Base-by-base conservation (phyloP, 495 filamentous ascomycete species). In the Xylaria venustula region DNA sequence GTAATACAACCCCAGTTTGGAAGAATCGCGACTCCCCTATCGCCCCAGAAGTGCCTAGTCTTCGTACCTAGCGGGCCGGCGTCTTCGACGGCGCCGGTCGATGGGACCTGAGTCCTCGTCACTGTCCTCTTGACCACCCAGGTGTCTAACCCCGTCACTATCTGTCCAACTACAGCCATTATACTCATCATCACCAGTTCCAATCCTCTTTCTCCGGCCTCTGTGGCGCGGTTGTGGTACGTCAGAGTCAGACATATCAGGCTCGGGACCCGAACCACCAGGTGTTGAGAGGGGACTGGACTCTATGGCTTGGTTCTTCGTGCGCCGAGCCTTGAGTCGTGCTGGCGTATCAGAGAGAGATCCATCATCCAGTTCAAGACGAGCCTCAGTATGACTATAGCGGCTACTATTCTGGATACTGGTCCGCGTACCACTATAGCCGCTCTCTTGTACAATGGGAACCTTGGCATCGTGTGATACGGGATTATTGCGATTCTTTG, bases 241-340 rank as follows among this genome's bases (percentile, higher is more conserved):
- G 17, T 68, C 68, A 7, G 66, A 66, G 46, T 69, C 68, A 14
- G 68, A 71, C 2, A 64, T 37, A 30, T 66, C 64, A n/a, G 54
- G 54, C 11, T 47, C 64, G 45, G 60, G 55, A 6, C 25, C 57
- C 8, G 64, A 66, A 30, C 65, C 60, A 2, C 37, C 58, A 3
- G 63, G 66, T 0, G 64, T 65, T 22, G 68, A 69, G n/a, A 69
- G 60, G 3, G 66, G 68, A 49, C 68, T 71, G 2, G 68, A 71
- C 41, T 63, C 63, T 22, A 59, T 46, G 7, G 32, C 34, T 41
- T 65, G 61, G 20, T 65, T 64, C 22, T 45, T 19, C 34, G 60
- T 53, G 14, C 61, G 58, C 40, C 68, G 61, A 23, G 54, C 56
- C 32, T 60, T 62, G 2, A 60, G 37, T 17, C 62, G 64, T 1